These are phyloP conservation scores for Adansonia rubrostipa DNA, from an alignment of 441 rosid species.

Conservation along the genomic window DNA sequence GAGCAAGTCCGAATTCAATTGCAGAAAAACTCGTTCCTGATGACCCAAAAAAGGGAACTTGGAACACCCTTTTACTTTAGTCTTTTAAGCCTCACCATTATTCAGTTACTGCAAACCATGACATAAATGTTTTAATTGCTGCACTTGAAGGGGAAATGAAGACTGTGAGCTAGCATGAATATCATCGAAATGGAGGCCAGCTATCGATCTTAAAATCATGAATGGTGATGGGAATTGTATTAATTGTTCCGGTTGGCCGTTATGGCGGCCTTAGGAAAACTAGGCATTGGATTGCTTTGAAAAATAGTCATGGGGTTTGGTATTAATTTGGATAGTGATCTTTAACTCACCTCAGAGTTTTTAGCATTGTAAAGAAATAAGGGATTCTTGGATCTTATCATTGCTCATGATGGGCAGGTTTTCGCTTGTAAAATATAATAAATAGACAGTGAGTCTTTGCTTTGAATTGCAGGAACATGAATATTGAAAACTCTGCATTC, in stretches of 20 bases:
- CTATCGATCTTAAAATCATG: conserved; percentile 52
- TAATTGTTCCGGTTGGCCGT: conserved; percentile 69
- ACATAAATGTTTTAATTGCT: conserved; percentile 78
- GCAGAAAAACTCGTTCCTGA: conserved; percentile 64
- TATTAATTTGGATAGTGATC: conserved; percentile 90
- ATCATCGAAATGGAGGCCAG: conserved; percentile 60
- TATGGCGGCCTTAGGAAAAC: conserved; percentile 79
- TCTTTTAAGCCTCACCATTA: conserved; percentile 86
- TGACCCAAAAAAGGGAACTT: conserved; percentile 53
- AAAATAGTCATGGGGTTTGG: conserved; percentile 71
- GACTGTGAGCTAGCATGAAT: conserved; percentile 62
- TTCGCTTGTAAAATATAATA: conserved; percentile 64
- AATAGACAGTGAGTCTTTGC: conserved; percentile 36
- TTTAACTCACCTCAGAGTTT: conserved; percentile 47
- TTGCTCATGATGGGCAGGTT: conserved; percentile 63
- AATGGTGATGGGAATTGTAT: conserved; percentile 74
- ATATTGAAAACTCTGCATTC: too few relatives aligned
- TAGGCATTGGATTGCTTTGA: conserved; percentile 84
- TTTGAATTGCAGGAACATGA: too few relatives aligned
- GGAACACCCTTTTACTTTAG: conserved; percentile 71
- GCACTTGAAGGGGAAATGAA: conserved; percentile 73
- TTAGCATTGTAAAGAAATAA: conserved; percentile 47
- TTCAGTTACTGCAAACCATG: conserved; percentile 76
- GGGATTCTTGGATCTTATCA: conserved; percentile 58
- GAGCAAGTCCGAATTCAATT: conserved; percentile 62